Evolutionary conservation across 495 filamentous ascomycete species (phyloP), one percentile per base, ranked within the genome.

Genomic region (Patellaria atrata): DNA sequence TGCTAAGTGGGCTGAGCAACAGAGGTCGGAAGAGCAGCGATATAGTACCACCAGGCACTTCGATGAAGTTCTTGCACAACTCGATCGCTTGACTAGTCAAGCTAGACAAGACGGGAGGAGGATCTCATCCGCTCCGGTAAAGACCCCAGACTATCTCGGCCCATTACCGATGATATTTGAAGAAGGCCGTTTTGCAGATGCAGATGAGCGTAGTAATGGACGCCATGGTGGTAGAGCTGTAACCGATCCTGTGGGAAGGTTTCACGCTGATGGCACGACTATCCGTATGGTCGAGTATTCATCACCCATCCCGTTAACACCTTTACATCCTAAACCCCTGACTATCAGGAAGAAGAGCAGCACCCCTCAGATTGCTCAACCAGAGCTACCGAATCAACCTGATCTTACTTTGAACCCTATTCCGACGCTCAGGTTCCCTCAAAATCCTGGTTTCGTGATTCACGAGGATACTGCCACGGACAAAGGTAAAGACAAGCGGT

Each of bases 21-120:
- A 44, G 14, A 40, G 41, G 7, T 49, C n/a, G n/a, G 21, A 27
- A 10, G 39, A 48, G 10, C 39, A 44, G 14, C 40, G 41, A 7
- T 49, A 46, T 4, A 38, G 36, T 21, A 50, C 48, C 21, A 41
- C 47, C 6, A 48, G 42, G 7, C 68, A 68, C 38, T 52, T 79
- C 18, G 62, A 67, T 13, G 65, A 70, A 21, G 65, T 80, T 2
- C 71, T 80, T 25, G 59, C 61, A 1, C 67, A 77, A 35, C 57
- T 78, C 18, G 73, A 78, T 48, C 58, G 65, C n/a, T 54, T 77
- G 32, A 73, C 76, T 34, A 9, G 18, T 7, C 45, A 30, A 1
- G 6, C 32, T n/a, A 14, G 22, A 1, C 14, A 25, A 17, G 26
- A 36, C 1, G 47, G 45, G 5, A 62, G 60, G 35, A 60, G 67